Evolutionary conservation across 179 eudicot genomes (phyloP), one percentile per base, ranked within the genome.

Genomic region (Heliamphora pulchella): DNA sequence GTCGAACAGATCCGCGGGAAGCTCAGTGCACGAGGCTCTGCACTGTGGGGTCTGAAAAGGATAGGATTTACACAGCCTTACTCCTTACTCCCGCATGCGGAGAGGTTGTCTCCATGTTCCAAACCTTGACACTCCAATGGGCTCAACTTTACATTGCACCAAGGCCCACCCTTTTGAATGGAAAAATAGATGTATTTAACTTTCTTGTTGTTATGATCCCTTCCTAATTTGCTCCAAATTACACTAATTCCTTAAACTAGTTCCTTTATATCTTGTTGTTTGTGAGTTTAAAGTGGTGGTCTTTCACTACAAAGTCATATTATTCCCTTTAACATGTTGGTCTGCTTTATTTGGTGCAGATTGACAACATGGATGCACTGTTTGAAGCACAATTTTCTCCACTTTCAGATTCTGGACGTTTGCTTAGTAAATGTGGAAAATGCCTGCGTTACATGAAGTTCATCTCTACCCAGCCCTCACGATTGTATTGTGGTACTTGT

Each of bases 351-450:
- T 85, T 78, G 84, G 15, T 91, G 85, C 88, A 95, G 97, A 91
- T 95, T 85, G 98, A 93, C 80, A 88, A 91, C 82, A 95, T 95
- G 98, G 98, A 94, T 87, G 91, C 93, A 53, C 82, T 94, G 80
- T 94, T 94, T 84, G 98, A 94, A 89, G 98, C 98, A 50, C 97
- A 94, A 82, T 94, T 94, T 84, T 94, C 98, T 81, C 97, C 97
- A 64, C 93, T 94, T 51, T 91, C 98, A 47, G 97, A 91, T 55
- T 85, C 98, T 22, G 97, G 98, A 75, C 94, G 97, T 75, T 63
- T 89, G 63, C 86, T 95, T 75, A 89, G 97, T 85, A 95, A 91
- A 90, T 93, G 98, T 85, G 97, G 97, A 9, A 95, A 93, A 82
- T 93, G 98, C 80, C 76, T 89, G 79, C 93, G 97, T 53, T 95